Base-by-base conservation (phyloP, 1,284 basidiomycete genomes). In the Pulchroboletus neoregius region DNA sequence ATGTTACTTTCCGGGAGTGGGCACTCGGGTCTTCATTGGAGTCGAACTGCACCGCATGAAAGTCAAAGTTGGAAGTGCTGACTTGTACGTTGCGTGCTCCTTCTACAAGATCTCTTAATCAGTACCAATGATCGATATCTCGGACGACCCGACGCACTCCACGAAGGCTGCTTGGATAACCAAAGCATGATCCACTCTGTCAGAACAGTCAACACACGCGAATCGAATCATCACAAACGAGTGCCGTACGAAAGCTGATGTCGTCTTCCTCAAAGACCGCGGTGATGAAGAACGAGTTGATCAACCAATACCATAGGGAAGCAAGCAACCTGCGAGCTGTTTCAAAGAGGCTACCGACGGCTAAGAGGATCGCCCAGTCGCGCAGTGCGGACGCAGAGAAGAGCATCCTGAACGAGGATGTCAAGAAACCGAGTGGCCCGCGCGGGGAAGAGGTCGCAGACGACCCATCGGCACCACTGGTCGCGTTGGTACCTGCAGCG, bases 281-380 rank as follows among this genome's bases (percentile, higher is more conserved):
- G 0, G 80, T 82, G 41, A 88, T 66, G 65, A 80, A 84, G 57
- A 87, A 79, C 2, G 72, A 71, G 30, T 74, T 71, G 50, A 75
- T 61, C 24, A 76, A 23, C 30, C 62, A 66, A 20, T 67, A 50
- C 69, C 80, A 86, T 2, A 68, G 31, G 2, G 67, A 58, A 23
- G 69, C 62, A 6, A 68, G 58, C 8, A 72, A 28, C 2, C 82
- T 75, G 15, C 84, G 76, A 32, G 68, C 70, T 0, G 69, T 74
- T 60, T 87, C 85, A 37, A 88, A 62, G 22, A 76, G 53, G 16
- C 78, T 75, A 36, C 85, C 85, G 33, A 87, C 63, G 12, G 82
- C 55, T 40, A 85, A 57, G 43, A 88, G 70, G 55, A 84, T 79
- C 6, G 78, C 46, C 76, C 83, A 85, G 56, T 87, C 82, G n/a